These are phyloP conservation scores for Knufia fluminis DNA, from an alignment of 2,329 filamentous ascomycete genomes.

Conservation along the genomic window DNA sequence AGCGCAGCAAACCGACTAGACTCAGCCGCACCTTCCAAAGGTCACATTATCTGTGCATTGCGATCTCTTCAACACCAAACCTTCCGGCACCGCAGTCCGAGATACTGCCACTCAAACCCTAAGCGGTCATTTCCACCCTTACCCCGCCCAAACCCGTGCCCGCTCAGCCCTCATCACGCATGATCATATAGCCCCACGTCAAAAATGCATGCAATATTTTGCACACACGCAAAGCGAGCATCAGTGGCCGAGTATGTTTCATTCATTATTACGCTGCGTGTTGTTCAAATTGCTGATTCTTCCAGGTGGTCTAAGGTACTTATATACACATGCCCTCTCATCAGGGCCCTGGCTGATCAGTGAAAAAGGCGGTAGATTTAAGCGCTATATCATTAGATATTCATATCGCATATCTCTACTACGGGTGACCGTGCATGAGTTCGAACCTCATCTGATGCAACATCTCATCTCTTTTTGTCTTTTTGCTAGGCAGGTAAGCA, in stretches of 20 bases:
- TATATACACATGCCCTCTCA: background rate
- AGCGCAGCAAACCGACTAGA: too few species aligned
- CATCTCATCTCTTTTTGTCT: background rate
- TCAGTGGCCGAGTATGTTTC: conserved; percentile 6
- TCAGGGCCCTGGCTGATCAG: background rate
- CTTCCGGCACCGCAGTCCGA: too few species aligned
- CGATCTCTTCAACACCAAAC: too few species aligned
- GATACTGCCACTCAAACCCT: too few species aligned
- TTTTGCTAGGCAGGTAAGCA: background rate
- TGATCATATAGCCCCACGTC: background rate
- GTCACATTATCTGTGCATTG: too few species aligned
- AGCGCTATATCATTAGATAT: conserved; percentile 1
- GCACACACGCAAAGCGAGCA: conserved; percentile 3
- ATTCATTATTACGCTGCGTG: too few species aligned
- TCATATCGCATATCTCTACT: background rate
- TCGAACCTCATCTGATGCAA: background rate
- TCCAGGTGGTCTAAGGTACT: conserved; percentile 7
- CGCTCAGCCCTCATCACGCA: background rate
- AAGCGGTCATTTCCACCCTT: too few species aligned
- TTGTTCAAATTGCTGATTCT: too few species aligned
- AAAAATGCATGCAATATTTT: background rate
- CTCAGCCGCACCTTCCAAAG: too few species aligned
- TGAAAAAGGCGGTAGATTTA: conserved; percentile 8
- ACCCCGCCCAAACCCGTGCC: background rate
- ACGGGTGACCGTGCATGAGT: background rate